Evolutionary conservation across 805 yeast genomes (phyloP).

Genomic region (Metschnikowia sp.): DNA sequence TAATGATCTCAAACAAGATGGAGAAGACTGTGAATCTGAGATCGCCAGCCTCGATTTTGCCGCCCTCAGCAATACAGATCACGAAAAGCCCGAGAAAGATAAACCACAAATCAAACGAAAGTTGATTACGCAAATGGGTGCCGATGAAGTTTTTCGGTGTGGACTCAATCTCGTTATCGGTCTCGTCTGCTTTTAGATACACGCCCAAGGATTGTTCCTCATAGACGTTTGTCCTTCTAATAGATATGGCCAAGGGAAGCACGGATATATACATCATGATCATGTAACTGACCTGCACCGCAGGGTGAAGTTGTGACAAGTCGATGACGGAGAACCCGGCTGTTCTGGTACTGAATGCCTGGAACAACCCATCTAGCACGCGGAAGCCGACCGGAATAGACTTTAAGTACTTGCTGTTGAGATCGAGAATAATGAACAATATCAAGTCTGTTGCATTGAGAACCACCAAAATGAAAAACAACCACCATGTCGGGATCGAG

Average conservation of each 20-base stretch:
- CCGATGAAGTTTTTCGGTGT: conserved; percentile 66
- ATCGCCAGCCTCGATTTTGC: conserved; percentile 44
- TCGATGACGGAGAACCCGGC: conserved; percentile 84
- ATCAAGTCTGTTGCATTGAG: conserved; percentile 77
- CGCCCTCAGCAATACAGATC: conserved; percentile 82
- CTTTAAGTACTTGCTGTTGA: conserved; percentile 46
- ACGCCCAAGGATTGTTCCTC: conserved; percentile 97
- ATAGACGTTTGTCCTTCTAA: conserved; percentile 94
- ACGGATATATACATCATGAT: conserved; percentile 98
- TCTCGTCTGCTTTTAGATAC: conserved; percentile 46
- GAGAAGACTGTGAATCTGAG: conserved; percentile 62
- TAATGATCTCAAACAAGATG: conserved; percentile 80
- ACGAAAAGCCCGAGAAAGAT: conserved; percentile 80
- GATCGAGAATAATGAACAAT: conserved; percentile 75
- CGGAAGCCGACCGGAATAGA: conserved; percentile 62
- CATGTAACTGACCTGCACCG: conserved; percentile 89
- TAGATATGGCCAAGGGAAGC: conserved; percentile 91
- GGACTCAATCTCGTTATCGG: conserved; percentile 32
- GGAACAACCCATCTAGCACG: conserved; percentile 80
- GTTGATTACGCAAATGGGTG: conserved; percentile 84
- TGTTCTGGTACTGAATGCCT: conserved; percentile 89
- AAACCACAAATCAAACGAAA: conserved; percentile 94
- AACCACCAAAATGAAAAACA: conserved; percentile 65
- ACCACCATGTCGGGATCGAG: conserved; percentile 93
- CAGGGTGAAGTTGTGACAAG: conserved; percentile 72